Percentiles rank a stretch among this genome's conserved stretches.
phyloP scores from a whole-genome alignment of 331 rosid genomes.

The Telfairia occidentalis region DNA sequence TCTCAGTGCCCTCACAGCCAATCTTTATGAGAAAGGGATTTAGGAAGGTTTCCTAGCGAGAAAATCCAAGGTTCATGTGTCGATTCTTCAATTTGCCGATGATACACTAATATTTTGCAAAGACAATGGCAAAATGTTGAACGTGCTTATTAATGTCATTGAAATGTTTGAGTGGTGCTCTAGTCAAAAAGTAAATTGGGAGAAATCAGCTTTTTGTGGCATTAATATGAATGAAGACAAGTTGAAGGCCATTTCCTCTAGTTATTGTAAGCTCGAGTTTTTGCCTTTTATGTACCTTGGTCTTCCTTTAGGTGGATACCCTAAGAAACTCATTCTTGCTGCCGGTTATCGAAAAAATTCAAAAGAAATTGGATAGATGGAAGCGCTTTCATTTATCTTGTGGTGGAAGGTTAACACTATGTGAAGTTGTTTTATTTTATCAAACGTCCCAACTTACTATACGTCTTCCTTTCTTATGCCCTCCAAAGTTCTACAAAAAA shows the following conservation, averaged over 20 bases:
- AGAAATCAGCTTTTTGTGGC: too few species aligned
- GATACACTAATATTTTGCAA: not conserved
- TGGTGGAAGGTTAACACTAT: not conserved
- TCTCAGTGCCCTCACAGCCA: not conserved
- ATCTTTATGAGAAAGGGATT: too few species aligned
- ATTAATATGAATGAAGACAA: too few species aligned
- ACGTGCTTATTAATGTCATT: too few species aligned
- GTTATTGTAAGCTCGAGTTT: too few species aligned
- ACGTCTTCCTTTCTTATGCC: too few species aligned
- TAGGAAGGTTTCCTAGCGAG: not conserved
- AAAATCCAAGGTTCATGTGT: not conserved
- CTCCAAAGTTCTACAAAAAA: too few species aligned
- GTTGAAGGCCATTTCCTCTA: too few species aligned
- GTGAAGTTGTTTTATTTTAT: not conserved
- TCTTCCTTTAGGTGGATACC: not conserved
- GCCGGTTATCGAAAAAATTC: not conserved
- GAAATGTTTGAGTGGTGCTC: too few species aligned
- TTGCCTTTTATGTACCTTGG: not conserved
- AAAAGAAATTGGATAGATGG: not conserved
- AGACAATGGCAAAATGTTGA: not conserved
- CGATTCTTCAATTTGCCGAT: not conserved
- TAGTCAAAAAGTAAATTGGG: too few species aligned
- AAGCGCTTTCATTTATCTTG: not conserved
- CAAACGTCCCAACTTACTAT: too few species aligned
- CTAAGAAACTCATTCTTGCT: not conserved